Conservation (phyloP, 2,329 filamentous ascomycete genomes). For the Orbilia brochopaga region DNA sequence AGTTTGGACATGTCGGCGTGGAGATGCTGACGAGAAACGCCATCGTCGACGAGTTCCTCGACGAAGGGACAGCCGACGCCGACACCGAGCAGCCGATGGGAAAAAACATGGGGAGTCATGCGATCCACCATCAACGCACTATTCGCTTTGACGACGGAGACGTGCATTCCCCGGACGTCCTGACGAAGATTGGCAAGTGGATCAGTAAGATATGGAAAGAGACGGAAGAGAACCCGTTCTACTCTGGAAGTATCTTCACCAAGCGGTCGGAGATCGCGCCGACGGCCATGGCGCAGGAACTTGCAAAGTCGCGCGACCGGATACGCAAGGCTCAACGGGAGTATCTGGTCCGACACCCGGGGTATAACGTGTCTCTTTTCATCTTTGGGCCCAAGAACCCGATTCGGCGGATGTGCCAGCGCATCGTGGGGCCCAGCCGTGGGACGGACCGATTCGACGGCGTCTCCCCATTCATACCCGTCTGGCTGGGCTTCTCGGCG, state of each 20-base stretch:
- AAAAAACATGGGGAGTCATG: neutral
- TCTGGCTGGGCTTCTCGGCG: constrained; percentile 93
- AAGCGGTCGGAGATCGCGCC: constrained; percentile 54
- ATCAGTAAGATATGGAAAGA: constrained; percentile 50
- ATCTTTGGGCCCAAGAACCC: constrained; percentile 80
- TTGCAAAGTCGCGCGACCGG: constrained; percentile 79
- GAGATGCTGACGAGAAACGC: constrained; percentile 97
- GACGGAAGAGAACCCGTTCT: constrained; percentile 91
- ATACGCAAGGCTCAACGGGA: constrained; percentile 88
- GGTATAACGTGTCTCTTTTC: constrained; percentile 90
- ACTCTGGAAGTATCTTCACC: constrained; percentile 72
- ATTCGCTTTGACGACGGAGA: constrained; percentile 56
- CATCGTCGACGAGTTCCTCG: constrained; percentile 91
- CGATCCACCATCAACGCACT: constrained; percentile 53
- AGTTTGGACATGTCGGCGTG: constrained; percentile 90
- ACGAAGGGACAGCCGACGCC: constrained; percentile 69
- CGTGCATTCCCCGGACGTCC: constrained; percentile 49
- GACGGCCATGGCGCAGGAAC: constrained; percentile 78
- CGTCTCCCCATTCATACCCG: constrained; percentile 81
- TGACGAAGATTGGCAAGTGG: constrained; percentile 45
- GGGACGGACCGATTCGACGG: constrained; percentile 87
- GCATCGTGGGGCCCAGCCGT: constrained; percentile 86
- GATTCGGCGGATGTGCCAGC: constrained; percentile 81
- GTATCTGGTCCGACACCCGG: constrained; percentile 83
- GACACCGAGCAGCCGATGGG: constrained; percentile 54